These are phyloP conservation scores for Capronia americana DNA, from an alignment of 2,329 filamentous ascomycete genomes.

Conservation along the genomic window DNA sequence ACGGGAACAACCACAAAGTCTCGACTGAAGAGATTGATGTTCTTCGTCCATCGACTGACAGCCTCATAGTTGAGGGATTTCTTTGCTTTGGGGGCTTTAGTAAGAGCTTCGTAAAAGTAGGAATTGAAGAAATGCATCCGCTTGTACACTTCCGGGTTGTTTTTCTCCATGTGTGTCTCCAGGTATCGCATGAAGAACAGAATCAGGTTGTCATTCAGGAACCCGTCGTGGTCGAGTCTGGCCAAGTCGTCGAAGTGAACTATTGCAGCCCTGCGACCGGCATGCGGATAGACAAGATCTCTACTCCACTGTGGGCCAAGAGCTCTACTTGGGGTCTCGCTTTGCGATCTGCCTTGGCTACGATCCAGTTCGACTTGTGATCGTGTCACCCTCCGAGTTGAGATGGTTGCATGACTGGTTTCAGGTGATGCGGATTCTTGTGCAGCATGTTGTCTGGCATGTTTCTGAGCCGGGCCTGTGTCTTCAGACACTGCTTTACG, in stretches of 20 bases:
- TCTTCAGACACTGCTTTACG: not conserved
- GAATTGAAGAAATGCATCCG: conserved; percentile 90
- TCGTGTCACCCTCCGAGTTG: conserved; percentile 7
- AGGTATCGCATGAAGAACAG: conserved; percentile 83
- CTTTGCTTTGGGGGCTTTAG: conserved; percentile 60
- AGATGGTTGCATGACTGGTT: not conserved
- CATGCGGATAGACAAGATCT: conserved; percentile 52
- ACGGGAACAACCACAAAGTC: conserved; percentile 93
- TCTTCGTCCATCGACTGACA: conserved; percentile 86
- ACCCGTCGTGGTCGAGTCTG: conserved; percentile 81
- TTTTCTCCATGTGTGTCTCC: conserved; percentile 64
- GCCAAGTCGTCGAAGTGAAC: conserved; percentile 59
- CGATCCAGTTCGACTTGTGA: conserved; percentile 10
- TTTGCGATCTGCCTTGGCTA: not conserved
- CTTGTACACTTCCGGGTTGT: conserved; percentile 62
- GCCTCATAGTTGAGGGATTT: conserved; percentile 78
- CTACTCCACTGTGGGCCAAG: conserved; percentile 43
- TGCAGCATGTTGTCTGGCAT: not conserved
- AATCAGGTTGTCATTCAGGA: conserved; percentile 91
- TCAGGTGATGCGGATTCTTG: not conserved
- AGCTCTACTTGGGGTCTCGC: conserved; percentile 24
- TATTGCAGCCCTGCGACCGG: conserved; percentile 55
- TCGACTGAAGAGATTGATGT: conserved; percentile 80
- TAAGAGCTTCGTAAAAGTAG: conserved; percentile 81
- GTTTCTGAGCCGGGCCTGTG: not conserved